These are phyloP conservation scores for Mychonastes homosphaera DNA, from an alignment of 139 green algal genomes.

Conservation along the genomic window DNA sequence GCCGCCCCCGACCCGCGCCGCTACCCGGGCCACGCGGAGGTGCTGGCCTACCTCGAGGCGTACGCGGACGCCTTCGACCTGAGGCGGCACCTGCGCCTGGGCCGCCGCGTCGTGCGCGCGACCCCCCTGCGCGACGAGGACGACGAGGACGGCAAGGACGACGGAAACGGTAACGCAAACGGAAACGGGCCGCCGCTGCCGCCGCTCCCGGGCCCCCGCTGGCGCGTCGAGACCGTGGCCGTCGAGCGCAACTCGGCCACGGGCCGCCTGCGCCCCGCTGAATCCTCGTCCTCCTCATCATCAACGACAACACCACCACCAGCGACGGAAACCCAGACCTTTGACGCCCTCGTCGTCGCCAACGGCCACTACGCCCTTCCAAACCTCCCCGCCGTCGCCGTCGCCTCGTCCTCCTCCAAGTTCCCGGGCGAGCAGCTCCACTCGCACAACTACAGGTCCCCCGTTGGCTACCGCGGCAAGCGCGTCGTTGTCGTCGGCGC, in stretches of 20 bases:
- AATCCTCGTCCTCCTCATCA: not conserved
- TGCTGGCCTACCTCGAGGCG: slow-evolving; percentile 27
- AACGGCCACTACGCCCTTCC: slow-evolving; percentile 80
- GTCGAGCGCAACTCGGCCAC: too few species aligned
- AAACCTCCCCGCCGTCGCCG: slow-evolving; percentile 34
- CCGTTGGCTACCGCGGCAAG: slow-evolving; percentile 34
- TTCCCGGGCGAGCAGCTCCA: slow-evolving; percentile 48
- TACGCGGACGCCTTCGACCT: slow-evolving; percentile 30
- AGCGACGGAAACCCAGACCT: slow-evolving; percentile 13
- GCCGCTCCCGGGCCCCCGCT: not conserved
- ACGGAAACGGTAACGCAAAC: not conserved
- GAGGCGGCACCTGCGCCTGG: slow-evolving; percentile 7
- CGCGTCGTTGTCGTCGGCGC: slow-evolving; percentile 63
- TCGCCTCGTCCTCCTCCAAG: too few species aligned
- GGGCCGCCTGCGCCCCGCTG: too few species aligned
- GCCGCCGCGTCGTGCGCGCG: slow-evolving; percentile 15
- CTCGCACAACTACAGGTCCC: slow-evolving; percentile 35
- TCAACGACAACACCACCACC: slow-evolving; percentile 1
- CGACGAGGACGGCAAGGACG: not conserved
- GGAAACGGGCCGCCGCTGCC: slow-evolving; percentile 8
- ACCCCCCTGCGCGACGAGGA: not conserved
- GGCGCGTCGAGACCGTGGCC: slow-evolving; percentile 5
- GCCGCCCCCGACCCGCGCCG: not conserved
- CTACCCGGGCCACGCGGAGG: slow-evolving; percentile 3
- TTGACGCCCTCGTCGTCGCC: slow-evolving; percentile 73